Evolutionary conservation across 2,329 filamentous ascomycete genomes (phyloP).

Genomic region (Aureobasidium namibiae): DNA sequence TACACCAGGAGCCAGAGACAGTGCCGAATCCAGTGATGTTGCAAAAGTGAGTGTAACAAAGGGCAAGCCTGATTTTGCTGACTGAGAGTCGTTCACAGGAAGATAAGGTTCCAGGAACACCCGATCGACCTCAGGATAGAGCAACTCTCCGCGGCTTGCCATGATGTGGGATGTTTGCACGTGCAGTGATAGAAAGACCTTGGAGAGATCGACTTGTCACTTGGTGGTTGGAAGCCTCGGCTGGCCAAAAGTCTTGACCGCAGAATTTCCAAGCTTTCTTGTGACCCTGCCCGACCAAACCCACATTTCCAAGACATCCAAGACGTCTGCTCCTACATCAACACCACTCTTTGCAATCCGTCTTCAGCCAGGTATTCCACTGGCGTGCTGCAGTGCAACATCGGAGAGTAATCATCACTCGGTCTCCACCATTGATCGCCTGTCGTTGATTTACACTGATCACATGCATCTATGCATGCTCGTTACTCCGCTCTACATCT

Average conservation of each 20-base stretch:
- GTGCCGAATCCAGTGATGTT: slow-evolving; percentile 74
- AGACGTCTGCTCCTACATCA: not conserved
- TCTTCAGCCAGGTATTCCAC: not conserved
- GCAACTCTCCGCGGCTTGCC: slow-evolving; percentile 13
- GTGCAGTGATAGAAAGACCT: not conserved
- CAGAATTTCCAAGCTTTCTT: slow-evolving; percentile 7
- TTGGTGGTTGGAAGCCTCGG: not conserved
- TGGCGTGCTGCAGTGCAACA: slow-evolving; percentile 9
- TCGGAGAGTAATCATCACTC: not conserved
- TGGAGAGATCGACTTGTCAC: not conserved
- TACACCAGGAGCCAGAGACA: slow-evolving; percentile 68
- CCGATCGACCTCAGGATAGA: slow-evolving; percentile 36
- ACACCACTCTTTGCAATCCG: not conserved
- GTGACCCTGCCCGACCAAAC: not conserved
- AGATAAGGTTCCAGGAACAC: slow-evolving; percentile 46
- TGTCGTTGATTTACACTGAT: not conserved
- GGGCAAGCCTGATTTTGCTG: slow-evolving; percentile 23
- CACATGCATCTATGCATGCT: not conserved
- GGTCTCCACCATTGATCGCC: not conserved
- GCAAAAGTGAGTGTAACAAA: slow-evolving; percentile 82
- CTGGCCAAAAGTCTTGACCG: slow-evolving; percentile 6
- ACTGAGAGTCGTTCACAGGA: slow-evolving; percentile 11
- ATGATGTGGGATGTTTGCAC: slow-evolving; percentile 6
- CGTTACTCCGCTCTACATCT: slow-evolving; percentile 1
- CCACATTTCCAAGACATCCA: not conserved